These are phyloP conservation scores for Trichophyton mentagrophytes DNA, from an alignment of 2,329 filamentous ascomycete species.

Conservation along the genomic window DNA sequence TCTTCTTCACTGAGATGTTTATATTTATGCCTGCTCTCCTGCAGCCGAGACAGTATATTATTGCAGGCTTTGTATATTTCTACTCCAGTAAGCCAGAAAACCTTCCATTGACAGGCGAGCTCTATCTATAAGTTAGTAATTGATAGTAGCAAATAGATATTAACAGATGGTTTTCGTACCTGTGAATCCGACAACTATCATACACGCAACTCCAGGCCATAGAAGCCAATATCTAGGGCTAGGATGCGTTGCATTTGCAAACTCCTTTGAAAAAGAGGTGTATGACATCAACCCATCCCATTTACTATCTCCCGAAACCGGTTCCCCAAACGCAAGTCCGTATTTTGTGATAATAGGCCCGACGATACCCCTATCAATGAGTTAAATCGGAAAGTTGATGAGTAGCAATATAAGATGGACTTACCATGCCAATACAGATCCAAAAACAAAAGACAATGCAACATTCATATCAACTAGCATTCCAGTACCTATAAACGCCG, in stretches of 20 bases:
- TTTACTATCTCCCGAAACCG: constrained; percentile 10
- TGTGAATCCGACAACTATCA: constrained; percentile 7
- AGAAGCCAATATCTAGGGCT: constrained; percentile 42
- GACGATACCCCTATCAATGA: constrained; percentile 34
- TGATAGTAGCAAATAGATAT: background rate
- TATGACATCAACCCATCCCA: constrained; percentile 26
- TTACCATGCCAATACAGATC: constrained; percentile 43
- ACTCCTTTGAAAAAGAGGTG: constrained; percentile 15
- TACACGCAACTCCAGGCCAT: constrained; percentile 27
- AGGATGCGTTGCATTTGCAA: constrained; percentile 20
- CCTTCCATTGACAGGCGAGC: constrained; percentile 9
- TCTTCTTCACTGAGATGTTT: background rate
- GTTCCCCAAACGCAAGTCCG: constrained; percentile 35
- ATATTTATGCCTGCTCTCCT: constrained; percentile 5
- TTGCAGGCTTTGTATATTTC: background rate
- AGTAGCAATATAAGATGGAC: constrained; percentile 14
- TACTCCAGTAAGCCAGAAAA: constrained; percentile 9
- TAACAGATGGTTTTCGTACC: background rate
- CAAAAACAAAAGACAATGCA: constrained; percentile 45
- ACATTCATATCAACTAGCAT: constrained; percentile 49
- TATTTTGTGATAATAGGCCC: constrained; percentile 45
- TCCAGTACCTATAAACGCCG: constrained; percentile 48
- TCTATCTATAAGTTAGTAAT: background rate
- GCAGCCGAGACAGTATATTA: background rate
- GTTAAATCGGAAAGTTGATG: background rate